Conservation (phyloP, 257 asterid genomes). For the Capsicum chinense region DNA sequence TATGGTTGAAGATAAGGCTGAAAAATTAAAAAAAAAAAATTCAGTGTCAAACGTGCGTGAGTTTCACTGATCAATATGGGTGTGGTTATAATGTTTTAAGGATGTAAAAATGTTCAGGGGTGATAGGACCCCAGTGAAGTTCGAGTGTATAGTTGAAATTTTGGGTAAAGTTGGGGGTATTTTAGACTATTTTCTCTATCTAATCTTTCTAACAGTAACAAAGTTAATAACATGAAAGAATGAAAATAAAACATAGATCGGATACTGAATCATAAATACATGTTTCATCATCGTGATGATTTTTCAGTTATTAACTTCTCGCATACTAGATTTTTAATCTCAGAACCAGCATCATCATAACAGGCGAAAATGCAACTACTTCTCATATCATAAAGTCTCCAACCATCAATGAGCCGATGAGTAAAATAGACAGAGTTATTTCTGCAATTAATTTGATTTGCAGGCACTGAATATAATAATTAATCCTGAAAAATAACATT, state of each 20-base stretch:
- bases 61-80: no score
- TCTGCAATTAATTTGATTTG: constrained; percentile 40
- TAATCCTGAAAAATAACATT: constrained; percentile 37
- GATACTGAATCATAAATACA: background rate
- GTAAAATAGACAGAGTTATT: constrained; percentile 39
- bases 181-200: no score
- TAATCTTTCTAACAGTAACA: background rate
- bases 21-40: no score
- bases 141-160: no score
- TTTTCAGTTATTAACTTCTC: background rate
- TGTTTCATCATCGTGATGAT: background rate
- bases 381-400: constrained; percentile 42
- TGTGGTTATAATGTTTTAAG: no score
- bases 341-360: constrained; percentile 1
- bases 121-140: no score
- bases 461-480: constrained; percentile 36
- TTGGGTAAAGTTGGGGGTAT: no score
- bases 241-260: background rate
- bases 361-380: constrained; percentile 33
- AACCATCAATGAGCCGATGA: constrained; percentile 22
- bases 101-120: no score
- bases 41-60: no score
- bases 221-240: background rate
- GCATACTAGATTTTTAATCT: constrained; percentile 21
- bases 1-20: no score